Percentiles rank a stretch among this genome's conserved stretches.
phyloP scores from a whole-genome alignment of 2,329 filamentous ascomycete genomes.

The Penicillium freii region DNA sequence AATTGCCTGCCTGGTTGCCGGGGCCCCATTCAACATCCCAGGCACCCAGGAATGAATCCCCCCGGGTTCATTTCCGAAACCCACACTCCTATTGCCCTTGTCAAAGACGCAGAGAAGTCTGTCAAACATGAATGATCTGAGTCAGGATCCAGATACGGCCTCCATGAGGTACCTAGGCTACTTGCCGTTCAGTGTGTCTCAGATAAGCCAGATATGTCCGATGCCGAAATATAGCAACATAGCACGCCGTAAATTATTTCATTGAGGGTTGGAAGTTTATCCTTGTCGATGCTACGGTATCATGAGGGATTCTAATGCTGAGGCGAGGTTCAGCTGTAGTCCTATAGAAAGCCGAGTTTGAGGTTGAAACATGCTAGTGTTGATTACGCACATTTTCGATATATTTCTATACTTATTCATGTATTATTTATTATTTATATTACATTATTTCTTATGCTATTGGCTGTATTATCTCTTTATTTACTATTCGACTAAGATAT shows the following conservation, averaged over 20 bases:
- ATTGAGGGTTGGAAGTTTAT: not conserved
- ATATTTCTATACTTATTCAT: not conserved
- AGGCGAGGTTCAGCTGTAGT: conserved; percentile 7
- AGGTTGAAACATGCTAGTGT: conserved; percentile 16
- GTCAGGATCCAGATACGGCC: conserved; percentile 7
- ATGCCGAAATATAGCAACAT: not conserved
- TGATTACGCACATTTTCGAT: not conserved
- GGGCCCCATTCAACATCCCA: conserved; percentile 3
- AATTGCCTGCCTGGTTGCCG: conserved; percentile 12
- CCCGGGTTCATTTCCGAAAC: not conserved
- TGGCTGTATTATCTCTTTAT: not conserved
- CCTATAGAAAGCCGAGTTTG: not conserved
- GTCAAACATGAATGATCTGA: conserved; percentile 18
- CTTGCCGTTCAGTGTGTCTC: not conserved
- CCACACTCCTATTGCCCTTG: not conserved
- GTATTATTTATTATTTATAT: not conserved
- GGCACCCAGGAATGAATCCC: conserved; percentile 8
- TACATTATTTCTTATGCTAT: not conserved
- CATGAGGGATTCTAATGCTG: not conserved
- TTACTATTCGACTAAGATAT: not conserved
- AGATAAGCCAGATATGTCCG: not conserved
- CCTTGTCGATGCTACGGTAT: conserved; percentile 5
- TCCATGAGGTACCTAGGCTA: not conserved
- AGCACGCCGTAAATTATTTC: not conserved
- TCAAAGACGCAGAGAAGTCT: conserved; percentile 8